A percentile compares a stretch with the other conserved stretches of the same genome.
Conservation (phyloP, 2,329 filamentous ascomycete species). For the Beauveria bassiana region DNA sequence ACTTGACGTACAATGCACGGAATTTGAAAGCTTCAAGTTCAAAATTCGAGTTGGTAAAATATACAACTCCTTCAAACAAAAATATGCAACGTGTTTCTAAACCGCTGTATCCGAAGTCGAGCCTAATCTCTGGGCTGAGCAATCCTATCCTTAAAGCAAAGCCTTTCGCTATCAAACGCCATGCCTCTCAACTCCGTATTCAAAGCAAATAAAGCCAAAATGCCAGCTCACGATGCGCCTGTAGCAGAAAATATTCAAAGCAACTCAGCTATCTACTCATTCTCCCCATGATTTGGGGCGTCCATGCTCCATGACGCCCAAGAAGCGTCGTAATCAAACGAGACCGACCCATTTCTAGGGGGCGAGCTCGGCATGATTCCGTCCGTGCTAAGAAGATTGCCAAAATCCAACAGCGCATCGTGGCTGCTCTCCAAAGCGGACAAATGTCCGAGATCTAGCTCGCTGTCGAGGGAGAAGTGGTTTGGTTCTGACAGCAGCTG, state of each 20-base stretch:
- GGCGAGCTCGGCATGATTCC: constrained; percentile 41
- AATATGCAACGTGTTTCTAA: neutral
- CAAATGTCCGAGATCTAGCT: constrained; percentile 36
- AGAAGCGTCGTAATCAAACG: constrained; percentile 23
- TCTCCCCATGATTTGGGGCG: neutral
- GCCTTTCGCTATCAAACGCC: neutral
- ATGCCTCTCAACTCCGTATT: neutral
- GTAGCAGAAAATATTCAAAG: neutral
- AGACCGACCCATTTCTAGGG: constrained; percentile 23
- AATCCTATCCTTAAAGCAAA: neutral
- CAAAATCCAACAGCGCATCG: constrained; percentile 36
- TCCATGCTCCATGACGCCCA: constrained; percentile 12
- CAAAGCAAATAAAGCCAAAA: neutral
- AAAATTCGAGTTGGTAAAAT: neutral
- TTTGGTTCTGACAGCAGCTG: constrained; percentile 54
- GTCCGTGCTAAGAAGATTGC: constrained; percentile 40
- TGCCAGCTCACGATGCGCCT: neutral
- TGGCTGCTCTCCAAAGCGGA: constrained; percentile 31
- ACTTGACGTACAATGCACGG: too few relatives aligned
- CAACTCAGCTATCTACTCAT: neutral
- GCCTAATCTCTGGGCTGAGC: neutral
- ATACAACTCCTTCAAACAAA: neutral
- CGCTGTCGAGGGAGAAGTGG: constrained; percentile 34
- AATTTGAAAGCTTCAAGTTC: too few relatives aligned
- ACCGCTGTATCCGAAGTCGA: neutral